Conservation (phyloP, 768 basidiomycete species). For the Boletus rex-veris region DNA sequence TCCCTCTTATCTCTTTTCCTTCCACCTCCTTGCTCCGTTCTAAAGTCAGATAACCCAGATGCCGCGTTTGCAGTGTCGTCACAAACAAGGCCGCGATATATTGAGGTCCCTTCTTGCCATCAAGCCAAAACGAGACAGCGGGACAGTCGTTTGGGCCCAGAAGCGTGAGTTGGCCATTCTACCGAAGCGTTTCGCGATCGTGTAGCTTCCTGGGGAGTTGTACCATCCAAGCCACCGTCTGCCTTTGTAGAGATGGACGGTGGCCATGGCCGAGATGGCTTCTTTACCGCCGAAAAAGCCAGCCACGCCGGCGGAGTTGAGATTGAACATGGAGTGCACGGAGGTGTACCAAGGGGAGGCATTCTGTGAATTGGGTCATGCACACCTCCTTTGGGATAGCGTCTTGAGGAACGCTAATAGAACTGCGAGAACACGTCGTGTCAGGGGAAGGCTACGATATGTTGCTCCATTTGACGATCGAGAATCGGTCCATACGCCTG, state of each 20-base stretch:
- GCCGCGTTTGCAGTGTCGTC: conserved; percentile 24
- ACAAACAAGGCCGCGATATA: conserved; percentile 31
- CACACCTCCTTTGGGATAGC: no score
- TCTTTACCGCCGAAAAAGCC: conserved; percentile 38
- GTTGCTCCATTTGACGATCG: no score
- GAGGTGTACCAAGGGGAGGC: conserved; percentile 4
- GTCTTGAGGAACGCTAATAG: no score
- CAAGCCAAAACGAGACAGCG: conserved; percentile 26
- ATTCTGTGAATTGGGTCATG: neutral
- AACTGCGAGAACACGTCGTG: no score
- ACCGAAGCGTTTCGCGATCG: conserved; percentile 32
- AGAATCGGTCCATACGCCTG: no score
- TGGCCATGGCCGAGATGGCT: conserved; percentile 33
- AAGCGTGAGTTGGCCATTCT: conserved; percentile 27
- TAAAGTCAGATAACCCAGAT: conserved; percentile 27
- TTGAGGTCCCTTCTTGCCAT: conserved; percentile 27
- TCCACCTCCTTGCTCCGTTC: conserved; percentile 5
- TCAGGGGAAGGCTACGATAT: no score
- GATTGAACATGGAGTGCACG: no score
- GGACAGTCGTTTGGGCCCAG: conserved; percentile 28
- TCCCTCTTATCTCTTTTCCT: neutral
- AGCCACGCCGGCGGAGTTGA: conserved; percentile 29
- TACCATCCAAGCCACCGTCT: conserved; percentile 35
- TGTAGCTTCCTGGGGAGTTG: conserved; percentile 35
- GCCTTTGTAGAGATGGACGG: conserved; percentile 29